Evolutionary conservation across 106 monocot genomes (phyloP), one percentile per base, ranked within the genome.

Genomic region (Vanilla planifolia): DNA sequence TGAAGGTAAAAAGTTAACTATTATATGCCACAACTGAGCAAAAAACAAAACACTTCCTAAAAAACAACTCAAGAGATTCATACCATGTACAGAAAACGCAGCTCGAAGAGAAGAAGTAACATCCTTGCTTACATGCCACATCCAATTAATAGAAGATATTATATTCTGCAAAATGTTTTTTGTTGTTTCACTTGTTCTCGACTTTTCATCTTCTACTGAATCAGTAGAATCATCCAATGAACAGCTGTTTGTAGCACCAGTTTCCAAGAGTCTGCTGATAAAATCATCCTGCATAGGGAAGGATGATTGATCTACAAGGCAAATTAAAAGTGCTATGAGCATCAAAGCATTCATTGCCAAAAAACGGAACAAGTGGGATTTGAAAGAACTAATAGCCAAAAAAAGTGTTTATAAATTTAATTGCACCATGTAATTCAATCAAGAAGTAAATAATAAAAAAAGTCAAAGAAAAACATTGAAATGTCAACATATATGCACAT

Each of bases 191-290:
- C 66, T 73, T 58, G 59, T 19, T 5, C 35, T 73, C 33, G 27
- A 30, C 33, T 40, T 29, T 60, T 61, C 46, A 70, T 65, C 59
- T 55, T 77, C 60, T 22, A 50, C 63, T 24, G 64, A 52, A 48
- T 48, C 56, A 48, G 48, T 7, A n/a, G 70, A 50, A 11, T 32
- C 30, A 67, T 42, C 43, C 64, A 34, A 76, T 30, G 72, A 79
- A 33, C 62, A 80, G 65, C 80, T 79, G 65, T 85, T 77, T 61
- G 84, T 77, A 6, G 82, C 79, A 47, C 75, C 84, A 28, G 77
- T 75, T 73, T 92, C 73, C 30, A 87, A 37, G 3, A 85, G 73
- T 53, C 85, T 87, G 33, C 43, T 67, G 58, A 85, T 51, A 50
- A 91, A 85, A 71, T 82, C 77, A 67, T 60, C 68, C 55, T 81